A percentile compares a stretch with the other conserved stretches of the same genome.
Conservation (phyloP, 495 filamentous ascomycete species). For the Annulohypoxylon nitens region DNA sequence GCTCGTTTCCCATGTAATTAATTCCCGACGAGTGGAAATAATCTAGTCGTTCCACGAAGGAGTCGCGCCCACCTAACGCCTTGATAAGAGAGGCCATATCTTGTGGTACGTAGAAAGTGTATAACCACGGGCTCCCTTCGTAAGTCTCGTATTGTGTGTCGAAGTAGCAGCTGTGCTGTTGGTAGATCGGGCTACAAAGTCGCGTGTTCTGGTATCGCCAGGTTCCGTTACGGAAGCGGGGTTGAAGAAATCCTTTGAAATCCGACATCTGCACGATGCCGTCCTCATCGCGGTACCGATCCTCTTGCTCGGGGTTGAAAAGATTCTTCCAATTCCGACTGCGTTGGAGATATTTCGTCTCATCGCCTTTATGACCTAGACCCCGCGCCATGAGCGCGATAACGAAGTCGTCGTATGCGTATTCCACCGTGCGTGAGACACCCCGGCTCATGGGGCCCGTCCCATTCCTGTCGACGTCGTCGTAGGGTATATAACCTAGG, state of each 20-base stretch:
- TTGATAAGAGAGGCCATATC: conserved; percentile 73
- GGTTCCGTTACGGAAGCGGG: conserved; percentile 70
- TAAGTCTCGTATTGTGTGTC: conserved; percentile 76
- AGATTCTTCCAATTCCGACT: conserved; percentile 70
- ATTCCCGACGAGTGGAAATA: conserved; percentile 75
- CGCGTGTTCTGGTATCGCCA: conserved; percentile 77
- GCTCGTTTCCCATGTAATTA: conserved; percentile 80
- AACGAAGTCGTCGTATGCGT: conserved; percentile 79
- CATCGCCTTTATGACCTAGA: conserved; percentile 63
- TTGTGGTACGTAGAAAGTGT: conserved; percentile 78
- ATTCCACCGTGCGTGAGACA: conserved; percentile 77
- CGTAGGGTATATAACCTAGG: conserved; percentile 71
- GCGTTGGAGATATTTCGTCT: conserved; percentile 68
- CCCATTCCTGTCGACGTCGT: conserved; percentile 72
- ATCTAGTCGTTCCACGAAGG: conserved; percentile 70
- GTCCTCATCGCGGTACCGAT: conserved; percentile 48
- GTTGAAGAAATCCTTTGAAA: conserved; percentile 79
- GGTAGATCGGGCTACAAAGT: conserved; percentile 67
- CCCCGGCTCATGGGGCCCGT: conserved; percentile 71
- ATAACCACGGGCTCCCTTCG: conserved; percentile 78
- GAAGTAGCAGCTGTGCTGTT: conserved; percentile 63
- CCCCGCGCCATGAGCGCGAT: conserved; percentile 67
- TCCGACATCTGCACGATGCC: conserved; percentile 47
- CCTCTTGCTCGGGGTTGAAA: conserved; percentile 61
- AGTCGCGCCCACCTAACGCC: conserved; percentile 68